These are phyloP conservation scores for Ophiognomonia clavigignenti-juglandacearum DNA, from an alignment of 2,329 filamentous ascomycete genomes.

Conservation along the genomic window DNA sequence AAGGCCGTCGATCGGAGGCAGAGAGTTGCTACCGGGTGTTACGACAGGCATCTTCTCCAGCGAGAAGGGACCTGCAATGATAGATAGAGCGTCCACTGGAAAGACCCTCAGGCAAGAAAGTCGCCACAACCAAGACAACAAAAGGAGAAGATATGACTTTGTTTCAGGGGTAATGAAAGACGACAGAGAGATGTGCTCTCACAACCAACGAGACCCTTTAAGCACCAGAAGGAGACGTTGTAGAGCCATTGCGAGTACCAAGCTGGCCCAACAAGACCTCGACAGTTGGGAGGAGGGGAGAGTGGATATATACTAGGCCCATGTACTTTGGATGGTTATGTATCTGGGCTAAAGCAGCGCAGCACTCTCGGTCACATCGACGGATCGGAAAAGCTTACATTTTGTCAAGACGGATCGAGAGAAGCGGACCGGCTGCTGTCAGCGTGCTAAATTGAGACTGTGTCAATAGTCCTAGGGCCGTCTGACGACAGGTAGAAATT, in stretches of 20 bases:
- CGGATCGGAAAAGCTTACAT: conserved; percentile 12
- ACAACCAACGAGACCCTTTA: neutral
- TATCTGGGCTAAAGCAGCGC: too few species aligned
- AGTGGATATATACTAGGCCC: neutral
- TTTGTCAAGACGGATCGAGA: conserved; percentile 2
- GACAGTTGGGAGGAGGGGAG: neutral
- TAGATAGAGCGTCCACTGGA: neutral
- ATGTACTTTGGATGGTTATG: too few species aligned
- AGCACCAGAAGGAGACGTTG: neutral
- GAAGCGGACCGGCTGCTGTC: conserved; percentile 7
- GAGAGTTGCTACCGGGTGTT: conserved; percentile 7
- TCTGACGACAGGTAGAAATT: conserved; percentile 4
- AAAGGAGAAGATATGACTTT: neutral
- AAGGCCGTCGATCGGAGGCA: neutral
- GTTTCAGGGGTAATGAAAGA: too few species aligned
- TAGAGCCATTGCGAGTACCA: neutral
- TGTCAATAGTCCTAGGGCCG: conserved; percentile 10
- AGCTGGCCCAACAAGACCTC: neutral
- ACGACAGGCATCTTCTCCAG: conserved; percentile 13
- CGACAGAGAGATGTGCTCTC: neutral
- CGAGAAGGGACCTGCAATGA: too few species aligned
- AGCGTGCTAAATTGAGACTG: conserved; percentile 14
- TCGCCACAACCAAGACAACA: neutral
- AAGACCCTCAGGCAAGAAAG: neutral
- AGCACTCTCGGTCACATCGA: neutral